Base-by-base conservation (phyloP, 805 yeast genomes). In the Limtongia smithiae region DNA sequence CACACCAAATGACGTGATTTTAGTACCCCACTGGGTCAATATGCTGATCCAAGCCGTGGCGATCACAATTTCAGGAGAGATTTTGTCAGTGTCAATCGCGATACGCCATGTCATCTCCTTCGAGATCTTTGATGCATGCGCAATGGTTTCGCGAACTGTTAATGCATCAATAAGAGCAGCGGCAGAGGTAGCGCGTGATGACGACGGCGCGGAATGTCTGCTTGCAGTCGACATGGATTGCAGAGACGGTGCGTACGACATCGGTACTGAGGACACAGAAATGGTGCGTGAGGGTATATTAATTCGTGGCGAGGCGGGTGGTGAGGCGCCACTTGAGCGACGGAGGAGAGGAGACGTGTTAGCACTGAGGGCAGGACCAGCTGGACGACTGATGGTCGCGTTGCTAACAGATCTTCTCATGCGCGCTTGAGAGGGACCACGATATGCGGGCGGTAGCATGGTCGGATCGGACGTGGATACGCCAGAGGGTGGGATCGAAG, bases 11-110 rank as follows among this genome's bases (percentile, higher is more conserved):
- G 28, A 17, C 11, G 49, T 40, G 20, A 51, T 33, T 20, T 35
- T 36, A 27, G 37, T 33, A 17, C 44, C 18, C 57, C 54, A 50
- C 44, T 46, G 51, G 22, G 46, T 44, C 45, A 45, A 38, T 32
- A 53, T 46, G 37, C 57, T 53, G 33, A 53, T 51, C 57, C 55
- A 51, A 20, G 51, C 57, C n/a, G 57, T 53, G 24, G 57, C 51
- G 24, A 53, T 14, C 37, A 51, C 57, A 17, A 51, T 37, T 28
- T 53, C 57, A 8, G 57, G 57, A 39, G 43, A 38, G 20, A 53
- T 36, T 37, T 38, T 39, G 17, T 24, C 20, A 17, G 57, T 51
- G 33, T 53, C 57, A 12, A 51, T 37, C 17, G 44, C 51, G 12
- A 53, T 41, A 34, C 57, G 34, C 57, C 57, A 53, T 9, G 31